phyloP scores from a whole-genome alignment of 371 early-diverging fungal genomes.

The Mortierella sp. region DNA sequence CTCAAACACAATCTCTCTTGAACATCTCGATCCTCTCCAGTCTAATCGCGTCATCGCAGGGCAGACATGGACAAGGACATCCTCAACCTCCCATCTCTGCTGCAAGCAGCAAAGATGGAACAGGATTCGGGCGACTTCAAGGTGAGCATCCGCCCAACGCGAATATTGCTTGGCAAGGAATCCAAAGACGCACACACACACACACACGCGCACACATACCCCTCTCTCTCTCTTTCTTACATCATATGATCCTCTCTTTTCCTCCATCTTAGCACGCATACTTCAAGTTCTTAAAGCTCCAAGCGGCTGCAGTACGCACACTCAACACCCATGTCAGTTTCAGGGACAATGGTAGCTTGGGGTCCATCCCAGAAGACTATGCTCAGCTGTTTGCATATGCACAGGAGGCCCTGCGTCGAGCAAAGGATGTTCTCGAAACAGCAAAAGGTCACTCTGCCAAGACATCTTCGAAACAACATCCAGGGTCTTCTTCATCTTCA shows the following conservation, averaged over 20 bases:
- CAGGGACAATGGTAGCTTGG: slow-evolving; percentile 32
- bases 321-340: slow-evolving; percentile 29
- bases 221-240: background rate
- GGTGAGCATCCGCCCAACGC: slow-evolving; percentile 13
- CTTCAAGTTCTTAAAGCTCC: slow-evolving; percentile 29
- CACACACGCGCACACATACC: background rate
- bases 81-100: slow-evolving; percentile 20
- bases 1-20: too few relatives aligned
- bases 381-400: slow-evolving; percentile 31
- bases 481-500: slow-evolving; percentile 8
- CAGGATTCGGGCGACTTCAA: slow-evolving; percentile 39
- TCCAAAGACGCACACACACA: too few relatives aligned
- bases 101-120: slow-evolving; percentile 34
- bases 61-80: slow-evolving; percentile 24
- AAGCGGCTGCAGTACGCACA: slow-evolving; percentile 17
- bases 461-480: background rate
- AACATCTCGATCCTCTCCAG: too few relatives aligned
- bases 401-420: slow-evolving; percentile 38
- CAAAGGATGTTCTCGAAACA: slow-evolving; percentile 33
- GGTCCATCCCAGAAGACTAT: slow-evolving; percentile 28
- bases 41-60: too few relatives aligned
- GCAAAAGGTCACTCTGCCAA: slow-evolving; percentile 6
- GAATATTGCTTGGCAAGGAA: background rate
- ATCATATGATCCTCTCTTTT: background rate
- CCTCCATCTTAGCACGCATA: slow-evolving; percentile 28